phyloP scores from a whole-genome alignment of 805 yeast genomes.

The Candida sphagnicola region DNA sequence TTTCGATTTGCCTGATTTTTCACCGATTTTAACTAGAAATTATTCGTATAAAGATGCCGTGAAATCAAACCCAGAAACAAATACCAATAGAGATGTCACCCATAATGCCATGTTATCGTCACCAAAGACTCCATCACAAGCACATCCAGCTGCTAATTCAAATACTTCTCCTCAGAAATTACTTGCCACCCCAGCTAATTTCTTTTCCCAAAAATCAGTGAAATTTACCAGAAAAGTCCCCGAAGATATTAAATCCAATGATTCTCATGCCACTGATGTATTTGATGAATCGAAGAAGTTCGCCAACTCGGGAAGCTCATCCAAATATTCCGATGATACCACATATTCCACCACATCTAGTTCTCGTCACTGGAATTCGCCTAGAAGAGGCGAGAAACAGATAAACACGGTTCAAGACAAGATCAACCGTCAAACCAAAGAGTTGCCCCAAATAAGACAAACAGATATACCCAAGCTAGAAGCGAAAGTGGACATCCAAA shows the following conservation, averaged over 20 bases:
- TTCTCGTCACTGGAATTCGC: slow-evolving; percentile 43
- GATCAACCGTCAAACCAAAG: slow-evolving; percentile 31
- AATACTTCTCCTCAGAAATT: too few relatives aligned
- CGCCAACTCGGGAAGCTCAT: slow-evolving; percentile 7
- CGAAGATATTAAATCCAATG: slow-evolving; percentile 13
- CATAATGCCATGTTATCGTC: not conserved
- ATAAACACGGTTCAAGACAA: slow-evolving; percentile 33
- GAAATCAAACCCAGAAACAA: not conserved
- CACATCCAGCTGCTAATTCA: not conserved
- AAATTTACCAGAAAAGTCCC: slow-evolving; percentile 6
- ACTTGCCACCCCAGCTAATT: too few relatives aligned
- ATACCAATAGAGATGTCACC: not conserved
- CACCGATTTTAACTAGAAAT: slow-evolving; percentile 20
- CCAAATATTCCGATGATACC: slow-evolving; percentile 13
- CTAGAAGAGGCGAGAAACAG: slow-evolving; percentile 31
- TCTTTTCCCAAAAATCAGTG: not conserved
- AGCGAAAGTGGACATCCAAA: slow-evolving; percentile 29
- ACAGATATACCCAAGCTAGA: slow-evolving; percentile 7
- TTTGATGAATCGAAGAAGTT: slow-evolving; percentile 10
- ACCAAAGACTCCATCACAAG: not conserved
- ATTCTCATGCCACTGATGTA: slow-evolving; percentile 9
- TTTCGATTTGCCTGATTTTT: slow-evolving; percentile 31
- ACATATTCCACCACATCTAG: slow-evolving; percentile 6
- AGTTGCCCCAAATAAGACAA: slow-evolving; percentile 17
- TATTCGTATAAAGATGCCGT: slow-evolving; percentile 14